Evolutionary conservation across 331 rosid species (phyloP).

Genomic region (Stylosanthes scabra): DNA sequence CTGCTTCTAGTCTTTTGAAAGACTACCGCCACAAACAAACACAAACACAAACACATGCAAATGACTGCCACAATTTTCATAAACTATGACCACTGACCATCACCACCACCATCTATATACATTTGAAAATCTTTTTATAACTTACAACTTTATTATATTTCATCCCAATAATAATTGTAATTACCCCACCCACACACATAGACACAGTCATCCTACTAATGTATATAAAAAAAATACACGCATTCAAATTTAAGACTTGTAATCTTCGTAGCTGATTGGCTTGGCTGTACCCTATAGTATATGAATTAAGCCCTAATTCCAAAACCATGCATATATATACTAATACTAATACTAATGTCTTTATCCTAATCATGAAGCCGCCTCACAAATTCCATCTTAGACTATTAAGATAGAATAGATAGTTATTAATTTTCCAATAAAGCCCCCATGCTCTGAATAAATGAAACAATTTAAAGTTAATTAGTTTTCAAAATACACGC

Average conservation of each 20-base stretch:
- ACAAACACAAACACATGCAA: conserved; percentile 1
- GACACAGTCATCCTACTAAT: background rate
- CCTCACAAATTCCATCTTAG: conserved; percentile 49
- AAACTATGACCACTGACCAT: conserved; percentile 20
- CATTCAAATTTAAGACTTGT: conserved; percentile 21
- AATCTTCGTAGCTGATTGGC: conserved; percentile 18
- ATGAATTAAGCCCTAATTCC: background rate
- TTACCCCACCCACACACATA: background rate
- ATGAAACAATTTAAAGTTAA: background rate
- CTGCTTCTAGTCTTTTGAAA: conserved; percentile 46
- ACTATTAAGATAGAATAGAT: background rate
- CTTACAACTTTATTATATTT: background rate
- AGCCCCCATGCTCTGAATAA: conserved; percentile 15
- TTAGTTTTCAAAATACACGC: conserved; percentile 37
- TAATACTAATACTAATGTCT: conserved; percentile 36
- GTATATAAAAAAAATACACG: background rate
- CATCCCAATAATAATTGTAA: background rate
- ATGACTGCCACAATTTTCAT: conserved; percentile 34
- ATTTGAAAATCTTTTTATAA: background rate
- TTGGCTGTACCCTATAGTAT: background rate
- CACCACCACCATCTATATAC: background rate
- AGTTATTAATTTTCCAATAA: conserved; percentile 24
- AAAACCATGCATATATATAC: background rate
- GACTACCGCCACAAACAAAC: conserved; percentile 35
- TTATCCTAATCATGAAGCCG: conserved; percentile 60